Evolutionary conservation across 2,329 filamentous ascomycete genomes (phyloP).

Genomic region (Cryphonectria nitschkei): DNA sequence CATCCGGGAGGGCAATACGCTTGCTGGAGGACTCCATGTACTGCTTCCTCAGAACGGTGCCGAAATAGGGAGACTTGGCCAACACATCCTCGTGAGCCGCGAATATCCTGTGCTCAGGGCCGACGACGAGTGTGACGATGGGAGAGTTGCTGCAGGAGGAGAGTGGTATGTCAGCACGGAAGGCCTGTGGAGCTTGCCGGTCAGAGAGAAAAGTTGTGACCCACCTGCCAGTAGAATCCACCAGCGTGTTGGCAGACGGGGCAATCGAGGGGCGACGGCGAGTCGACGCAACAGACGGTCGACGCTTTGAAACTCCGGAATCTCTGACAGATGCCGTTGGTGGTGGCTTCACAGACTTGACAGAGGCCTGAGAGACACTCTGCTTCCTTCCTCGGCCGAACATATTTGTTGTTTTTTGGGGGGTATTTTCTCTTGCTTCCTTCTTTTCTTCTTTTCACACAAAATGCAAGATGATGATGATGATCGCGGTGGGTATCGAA

Average conservation of each 20-base stretch:
- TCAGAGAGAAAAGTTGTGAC: constrained; percentile 39
- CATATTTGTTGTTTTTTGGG: constrained; percentile 17
- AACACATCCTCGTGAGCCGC: constrained; percentile 89
- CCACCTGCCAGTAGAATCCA: constrained; percentile 42
- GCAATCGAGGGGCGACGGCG: constrained; percentile 54
- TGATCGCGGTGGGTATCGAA: constrained; percentile 15
- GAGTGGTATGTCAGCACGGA: constrained; percentile 6
- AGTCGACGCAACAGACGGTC: constrained; percentile 47
- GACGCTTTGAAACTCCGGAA: constrained; percentile 58
- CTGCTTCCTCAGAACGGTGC: constrained; percentile 63
- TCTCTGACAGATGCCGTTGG: constrained; percentile 58
- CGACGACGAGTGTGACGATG: constrained; percentile 80
- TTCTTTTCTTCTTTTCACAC: not conserved
- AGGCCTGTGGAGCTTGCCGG: constrained; percentile 42
- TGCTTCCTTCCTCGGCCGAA: constrained; percentile 29
- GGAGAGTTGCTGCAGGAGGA: constrained; percentile 57
- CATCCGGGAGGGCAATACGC: constrained; percentile 78
- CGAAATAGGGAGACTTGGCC: constrained; percentile 77
- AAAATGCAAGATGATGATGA: not conserved
- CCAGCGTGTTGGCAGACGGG: constrained; percentile 43
- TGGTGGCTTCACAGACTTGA: constrained; percentile 54
- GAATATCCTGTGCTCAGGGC: constrained; percentile 81
- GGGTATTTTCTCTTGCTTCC: not conserved
- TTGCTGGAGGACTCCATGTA: constrained; percentile 66
- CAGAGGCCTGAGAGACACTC: constrained; percentile 27